Base-by-base conservation (phyloP, 2,329 filamentous ascomycete genomes). In the Orbilia blumenaviensis region DNA sequence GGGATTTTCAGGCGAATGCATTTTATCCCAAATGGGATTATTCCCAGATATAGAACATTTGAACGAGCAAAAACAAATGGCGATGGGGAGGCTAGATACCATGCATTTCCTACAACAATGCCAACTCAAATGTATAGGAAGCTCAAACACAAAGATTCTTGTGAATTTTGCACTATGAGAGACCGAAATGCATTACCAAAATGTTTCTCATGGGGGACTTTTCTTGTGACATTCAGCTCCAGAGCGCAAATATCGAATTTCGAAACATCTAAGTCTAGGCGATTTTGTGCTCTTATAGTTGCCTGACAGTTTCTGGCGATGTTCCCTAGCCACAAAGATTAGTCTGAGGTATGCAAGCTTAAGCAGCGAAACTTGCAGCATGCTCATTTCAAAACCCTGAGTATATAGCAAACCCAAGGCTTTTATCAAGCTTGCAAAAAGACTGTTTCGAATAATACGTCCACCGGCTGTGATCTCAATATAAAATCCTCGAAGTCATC, bases 191-290 rank as follows among this genome's bases (percentile, higher is more conserved):
- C 36, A 23, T 38, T 32, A 23, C 25, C 52, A 4, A 50, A 42
- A 48, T 14, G 44, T 27, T 48, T 56, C 18, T n/a, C 41, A 61
- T 48, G 14, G 29, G 23, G 10, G n/a, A 10, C 23, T 52, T 68
- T 29, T 42, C 14, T 52, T 58, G 38, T 64, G 38, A 25, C 56
- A 64, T 52, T 61, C 29, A 54, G 25, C 29, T 44, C 14, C 66
- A 42, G 23, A 58, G 46, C 48, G 56, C 63, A 76, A 66, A 69
- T 68, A 69, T 69, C 48, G 61, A 76, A 76, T 60, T 66, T 61
- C 72, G 72, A 76, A 76, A 76, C 72, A 61, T 60, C 36, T 52
- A 21, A 41, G 18, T 76, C 72, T 76, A 76, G 72, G 72, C 64
- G 69, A 76, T 36, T 62, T 34, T 38, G 42, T 58, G n/a, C 16